These are phyloP conservation scores for Carex myosuroides DNA, from an alignment of 176 grass and related monocot species.

Conservation along the genomic window DNA sequence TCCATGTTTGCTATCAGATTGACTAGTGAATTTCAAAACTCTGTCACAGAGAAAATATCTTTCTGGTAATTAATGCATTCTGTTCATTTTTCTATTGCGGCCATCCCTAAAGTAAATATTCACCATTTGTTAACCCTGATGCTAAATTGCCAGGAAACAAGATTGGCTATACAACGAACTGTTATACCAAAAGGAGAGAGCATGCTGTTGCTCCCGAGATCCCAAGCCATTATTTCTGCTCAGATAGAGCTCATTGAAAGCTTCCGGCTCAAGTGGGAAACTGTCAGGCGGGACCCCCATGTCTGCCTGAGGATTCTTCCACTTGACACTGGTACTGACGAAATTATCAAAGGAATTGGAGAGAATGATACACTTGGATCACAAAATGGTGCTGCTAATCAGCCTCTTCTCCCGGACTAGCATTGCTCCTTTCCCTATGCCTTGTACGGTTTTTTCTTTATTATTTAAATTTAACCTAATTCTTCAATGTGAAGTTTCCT, in stretches of 20 bases:
- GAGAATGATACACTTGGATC: conserved; percentile 25
- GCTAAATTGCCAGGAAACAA: conserved; percentile 47
- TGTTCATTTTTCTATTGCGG: neutral
- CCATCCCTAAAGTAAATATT: neutral
- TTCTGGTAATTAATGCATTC: neutral
- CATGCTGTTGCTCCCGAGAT: conserved; percentile 50
- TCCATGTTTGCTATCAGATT: neutral
- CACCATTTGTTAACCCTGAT: neutral
- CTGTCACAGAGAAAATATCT: neutral
- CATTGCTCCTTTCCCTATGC: neutral
- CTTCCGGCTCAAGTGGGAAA: conserved; percentile 68
- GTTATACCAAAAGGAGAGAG: conserved; percentile 68
- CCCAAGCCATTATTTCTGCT: conserved; percentile 40
- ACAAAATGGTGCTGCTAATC: conserved; percentile 41
- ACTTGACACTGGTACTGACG: conserved; percentile 13
- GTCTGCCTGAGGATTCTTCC: conserved; percentile 47
- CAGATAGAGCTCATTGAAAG: conserved; percentile 59
- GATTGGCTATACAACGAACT: conserved; percentile 69
- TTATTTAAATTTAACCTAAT: neutral
- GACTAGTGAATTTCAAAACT: neutral
- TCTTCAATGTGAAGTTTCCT: neutral
- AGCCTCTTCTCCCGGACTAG: conserved; percentile 58
- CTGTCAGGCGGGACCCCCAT: conserved; percentile 32
- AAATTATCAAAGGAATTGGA: neutral
- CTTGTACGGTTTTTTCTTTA: neutral